Evolutionary conservation across 345 rosid genomes (phyloP).

Genomic region (Eucalyptus erythrocorys): DNA sequence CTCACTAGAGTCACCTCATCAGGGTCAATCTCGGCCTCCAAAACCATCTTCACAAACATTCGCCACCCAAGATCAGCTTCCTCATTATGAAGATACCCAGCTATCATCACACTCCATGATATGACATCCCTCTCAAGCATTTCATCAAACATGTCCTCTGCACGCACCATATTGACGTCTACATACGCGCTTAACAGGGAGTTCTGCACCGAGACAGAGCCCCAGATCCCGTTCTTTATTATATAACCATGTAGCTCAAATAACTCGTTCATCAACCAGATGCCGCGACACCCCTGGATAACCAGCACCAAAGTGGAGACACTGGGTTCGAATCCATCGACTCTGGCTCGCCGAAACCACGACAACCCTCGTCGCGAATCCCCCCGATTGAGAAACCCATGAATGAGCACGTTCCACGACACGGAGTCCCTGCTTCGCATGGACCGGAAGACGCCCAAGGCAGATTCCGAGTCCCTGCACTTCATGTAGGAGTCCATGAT

Average conservation of each 20-base stretch:
- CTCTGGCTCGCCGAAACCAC: slow-evolving; percentile 42
- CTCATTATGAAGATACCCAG: slow-evolving; percentile 29
- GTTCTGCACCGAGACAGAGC: slow-evolving; percentile 34
- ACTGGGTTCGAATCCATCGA: slow-evolving; percentile 43
- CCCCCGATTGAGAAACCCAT: slow-evolving; percentile 35
- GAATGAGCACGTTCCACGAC: slow-evolving; percentile 59
- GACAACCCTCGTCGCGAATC: slow-evolving; percentile 21
- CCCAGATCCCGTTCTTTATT: slow-evolving; percentile 34
- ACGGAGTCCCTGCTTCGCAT: slow-evolving; percentile 38
- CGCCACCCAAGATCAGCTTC: slow-evolving; percentile 24
- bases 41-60: slow-evolving; percentile 48
- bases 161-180: slow-evolving; percentile 11
- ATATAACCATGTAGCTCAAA: slow-evolving; percentile 28
- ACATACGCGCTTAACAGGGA: slow-evolving; percentile 29
- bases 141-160: slow-evolving; percentile 56
- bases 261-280: slow-evolving; percentile 2
- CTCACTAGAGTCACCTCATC: slow-evolving; percentile 33
- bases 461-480: slow-evolving; percentile 27
- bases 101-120: slow-evolving; percentile 56
- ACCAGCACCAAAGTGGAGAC: slow-evolving; percentile 48
- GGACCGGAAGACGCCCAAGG: slow-evolving; percentile 21
- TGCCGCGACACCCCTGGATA: slow-evolving; percentile 26
- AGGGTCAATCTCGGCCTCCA: slow-evolving; percentile 11
- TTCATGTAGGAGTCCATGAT: slow-evolving; percentile 53
- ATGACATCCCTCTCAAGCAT: slow-evolving; percentile 52